Conservation (phyloP, 2,329 filamentous ascomycete genomes). For the Pochonia chlamydosporia region DNA sequence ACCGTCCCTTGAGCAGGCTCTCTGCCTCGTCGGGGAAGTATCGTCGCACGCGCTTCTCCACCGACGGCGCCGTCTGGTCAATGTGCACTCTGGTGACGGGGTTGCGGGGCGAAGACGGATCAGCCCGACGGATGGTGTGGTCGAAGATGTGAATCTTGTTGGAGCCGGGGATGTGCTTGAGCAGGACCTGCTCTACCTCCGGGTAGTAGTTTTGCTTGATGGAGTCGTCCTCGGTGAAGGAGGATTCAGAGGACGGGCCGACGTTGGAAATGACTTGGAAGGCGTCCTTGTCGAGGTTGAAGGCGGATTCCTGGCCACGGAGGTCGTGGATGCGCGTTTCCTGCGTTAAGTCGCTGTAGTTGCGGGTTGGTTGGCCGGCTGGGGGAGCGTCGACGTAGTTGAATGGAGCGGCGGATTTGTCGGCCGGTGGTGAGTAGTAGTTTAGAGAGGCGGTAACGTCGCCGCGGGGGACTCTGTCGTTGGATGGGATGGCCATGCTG, state of each 20-base stretch:
- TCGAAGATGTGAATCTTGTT: conserved; percentile 72
- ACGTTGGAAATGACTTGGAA: conserved; percentile 62
- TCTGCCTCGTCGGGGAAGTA: conserved; percentile 67
- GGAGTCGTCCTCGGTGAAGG: conserved; percentile 63
- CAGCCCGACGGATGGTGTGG: conserved; percentile 74
- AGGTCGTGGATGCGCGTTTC: conserved; percentile 63
- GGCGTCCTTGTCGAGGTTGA: conserved; percentile 66
- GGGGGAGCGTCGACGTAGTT: conserved; percentile 63
- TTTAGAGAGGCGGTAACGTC: conserved; percentile 56
- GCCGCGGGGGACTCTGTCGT: conserved; percentile 45
- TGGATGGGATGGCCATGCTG: conserved; percentile 34
- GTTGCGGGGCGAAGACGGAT: conserved; percentile 50
- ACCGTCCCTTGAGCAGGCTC: conserved; percentile 58
- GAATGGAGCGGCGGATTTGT: conserved; percentile 52
- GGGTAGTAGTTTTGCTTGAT: conserved; percentile 76
- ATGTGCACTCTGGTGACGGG: conserved; percentile 75
- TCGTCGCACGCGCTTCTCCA: conserved; percentile 58
- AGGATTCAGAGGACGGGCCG: conserved; percentile 39
- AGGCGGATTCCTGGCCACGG: conserved; percentile 62
- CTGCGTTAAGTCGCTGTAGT: conserved; percentile 49
- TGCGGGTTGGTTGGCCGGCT: conserved; percentile 55
- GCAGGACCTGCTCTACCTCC: conserved; percentile 68
- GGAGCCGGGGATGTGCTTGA: conserved; percentile 60
- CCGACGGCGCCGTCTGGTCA: conserved; percentile 69
- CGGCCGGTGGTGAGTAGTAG: conserved; percentile 58